Conservation (phyloP, 306 rosid species). For the Gynostemma pentaphyllum region DNA sequence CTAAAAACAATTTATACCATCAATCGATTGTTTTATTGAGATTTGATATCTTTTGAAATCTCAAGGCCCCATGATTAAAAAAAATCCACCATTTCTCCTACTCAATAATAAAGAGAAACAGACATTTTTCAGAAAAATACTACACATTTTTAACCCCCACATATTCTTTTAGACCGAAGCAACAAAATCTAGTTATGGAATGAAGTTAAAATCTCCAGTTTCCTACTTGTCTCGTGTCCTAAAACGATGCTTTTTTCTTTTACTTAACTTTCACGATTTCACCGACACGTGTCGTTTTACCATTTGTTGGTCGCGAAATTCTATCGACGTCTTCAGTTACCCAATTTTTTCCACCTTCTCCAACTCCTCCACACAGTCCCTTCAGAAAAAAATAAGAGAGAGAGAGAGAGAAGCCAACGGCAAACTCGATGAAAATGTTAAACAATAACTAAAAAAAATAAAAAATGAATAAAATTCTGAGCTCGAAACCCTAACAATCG, state of each 20-base stretch:
- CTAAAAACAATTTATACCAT: no score
- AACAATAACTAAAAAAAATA: background rate
- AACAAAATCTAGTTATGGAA: background rate
- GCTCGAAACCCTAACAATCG: constrained; percentile 9
- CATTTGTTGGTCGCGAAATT: background rate
- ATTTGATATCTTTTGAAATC: no score
- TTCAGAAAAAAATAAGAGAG: background rate
- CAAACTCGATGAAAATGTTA: constrained; percentile 6
- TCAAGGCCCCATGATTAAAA: no score
- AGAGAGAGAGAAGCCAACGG: background rate
- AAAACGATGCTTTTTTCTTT: no score
- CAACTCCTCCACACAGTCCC: constrained; percentile 8
- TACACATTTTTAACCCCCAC: background rate
- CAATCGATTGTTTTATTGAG: no score
- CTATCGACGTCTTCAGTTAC: background rate
- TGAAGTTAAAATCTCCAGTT: background rate
- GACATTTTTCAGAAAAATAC: background rate
- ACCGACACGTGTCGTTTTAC: background rate
- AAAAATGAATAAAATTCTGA: background rate
- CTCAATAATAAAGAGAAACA: background rate
- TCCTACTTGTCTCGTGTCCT: no score
- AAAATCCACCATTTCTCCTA: no score
- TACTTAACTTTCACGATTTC: background rate
- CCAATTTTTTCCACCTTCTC: constrained; percentile 3
- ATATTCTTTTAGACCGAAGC: no score